Evolutionary conservation across 2,329 filamentous ascomycete species (phyloP).

Genomic region (Colletotrichum lindemuthianum): DNA sequence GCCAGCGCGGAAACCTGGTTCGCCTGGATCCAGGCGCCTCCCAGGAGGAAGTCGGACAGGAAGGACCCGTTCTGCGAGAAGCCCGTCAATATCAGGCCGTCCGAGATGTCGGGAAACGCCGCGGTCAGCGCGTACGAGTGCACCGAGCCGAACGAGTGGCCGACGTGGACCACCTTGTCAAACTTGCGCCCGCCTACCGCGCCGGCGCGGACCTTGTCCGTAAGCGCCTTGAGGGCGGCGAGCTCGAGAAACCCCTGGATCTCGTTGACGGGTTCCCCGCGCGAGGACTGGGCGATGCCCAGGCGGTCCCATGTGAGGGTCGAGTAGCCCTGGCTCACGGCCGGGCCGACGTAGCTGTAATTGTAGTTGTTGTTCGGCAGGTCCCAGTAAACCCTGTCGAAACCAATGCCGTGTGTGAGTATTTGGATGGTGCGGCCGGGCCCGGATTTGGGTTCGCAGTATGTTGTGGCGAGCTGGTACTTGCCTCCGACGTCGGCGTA

Average conservation of each 20-base stretch:
- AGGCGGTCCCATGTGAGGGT: conserved; percentile 71
- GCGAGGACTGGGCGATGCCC: conserved; percentile 67
- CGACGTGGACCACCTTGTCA: conserved; percentile 65
- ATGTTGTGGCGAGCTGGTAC: conserved; percentile 69
- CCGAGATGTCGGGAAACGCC: conserved; percentile 61
- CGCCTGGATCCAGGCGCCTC: conserved; percentile 59
- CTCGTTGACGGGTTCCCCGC: conserved; percentile 67
- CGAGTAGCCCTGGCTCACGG: conserved; percentile 66
- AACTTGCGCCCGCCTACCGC: conserved; percentile 49
- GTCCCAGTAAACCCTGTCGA: conserved; percentile 68
- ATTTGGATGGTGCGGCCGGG: conserved; percentile 51
- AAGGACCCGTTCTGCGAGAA: conserved; percentile 62
- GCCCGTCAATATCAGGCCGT: conserved; percentile 70
- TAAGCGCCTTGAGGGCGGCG: conserved; percentile 65
- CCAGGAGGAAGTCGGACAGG: conserved; percentile 53
- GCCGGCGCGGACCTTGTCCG: conserved; percentile 57
- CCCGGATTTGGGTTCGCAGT: conserved; percentile 65
- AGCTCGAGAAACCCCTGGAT: conserved; percentile 69
- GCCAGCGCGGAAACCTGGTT: conserved; percentile 42
- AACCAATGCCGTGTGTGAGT: conserved; percentile 54
- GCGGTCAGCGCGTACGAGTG: conserved; percentile 66
- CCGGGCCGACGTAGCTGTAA: conserved; percentile 69
- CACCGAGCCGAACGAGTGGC: conserved; percentile 71
- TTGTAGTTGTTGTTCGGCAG: conserved; percentile 65
- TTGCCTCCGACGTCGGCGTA: conserved; percentile 61